phyloP scores from a whole-genome alignment of 495 filamentous ascomycete genomes.

The Neurospora intermedia region DNA sequence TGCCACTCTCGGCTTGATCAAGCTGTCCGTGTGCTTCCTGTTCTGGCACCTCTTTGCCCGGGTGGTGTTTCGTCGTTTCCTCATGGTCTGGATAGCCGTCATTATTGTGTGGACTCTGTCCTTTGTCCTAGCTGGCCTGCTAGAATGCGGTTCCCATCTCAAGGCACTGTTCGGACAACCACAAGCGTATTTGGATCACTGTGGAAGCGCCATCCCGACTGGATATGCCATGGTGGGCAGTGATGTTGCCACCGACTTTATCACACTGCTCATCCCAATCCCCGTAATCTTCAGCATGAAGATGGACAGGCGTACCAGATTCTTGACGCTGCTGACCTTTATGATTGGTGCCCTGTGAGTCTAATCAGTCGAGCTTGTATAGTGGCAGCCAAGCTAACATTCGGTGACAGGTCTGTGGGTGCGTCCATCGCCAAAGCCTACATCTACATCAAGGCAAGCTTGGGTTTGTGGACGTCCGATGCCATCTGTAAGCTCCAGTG shows the following conservation, averaged over 20 bases:
- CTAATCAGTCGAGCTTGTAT: neutral
- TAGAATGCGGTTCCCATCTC: slow-evolving; percentile 9
- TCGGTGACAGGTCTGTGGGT: slow-evolving; percentile 5
- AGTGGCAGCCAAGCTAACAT: neutral
- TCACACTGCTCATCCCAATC: slow-evolving; percentile 12
- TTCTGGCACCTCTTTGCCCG: slow-evolving; percentile 15
- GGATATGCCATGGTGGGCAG: slow-evolving; percentile 10
- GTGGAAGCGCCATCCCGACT: neutral
- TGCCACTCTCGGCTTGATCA: slow-evolving; percentile 5
- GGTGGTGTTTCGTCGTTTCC: slow-evolving; percentile 9
- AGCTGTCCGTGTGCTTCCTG: slow-evolving; percentile 7
- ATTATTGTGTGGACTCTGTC: slow-evolving; percentile 3
- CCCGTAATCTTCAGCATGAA: slow-evolving; percentile 7
- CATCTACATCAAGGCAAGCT: slow-evolving; percentile 6
- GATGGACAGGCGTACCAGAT: slow-evolving; percentile 3
- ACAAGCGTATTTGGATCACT: slow-evolving; percentile 5
- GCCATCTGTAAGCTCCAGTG: slow-evolving; percentile 8
- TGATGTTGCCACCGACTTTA: slow-evolving; percentile 11
- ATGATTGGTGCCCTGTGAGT: slow-evolving; percentile 13
- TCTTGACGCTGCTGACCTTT: slow-evolving; percentile 9
- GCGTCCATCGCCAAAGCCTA: slow-evolving; percentile 11
- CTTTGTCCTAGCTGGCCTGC: slow-evolving; percentile 5
- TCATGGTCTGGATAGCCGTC: slow-evolving; percentile 11
- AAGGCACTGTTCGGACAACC: slow-evolving; percentile 1
- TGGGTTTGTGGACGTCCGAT: slow-evolving; percentile 4